Conservation (phyloP, 2,329 filamentous ascomycete genomes). For the Trichocomaceae sp. region DNA sequence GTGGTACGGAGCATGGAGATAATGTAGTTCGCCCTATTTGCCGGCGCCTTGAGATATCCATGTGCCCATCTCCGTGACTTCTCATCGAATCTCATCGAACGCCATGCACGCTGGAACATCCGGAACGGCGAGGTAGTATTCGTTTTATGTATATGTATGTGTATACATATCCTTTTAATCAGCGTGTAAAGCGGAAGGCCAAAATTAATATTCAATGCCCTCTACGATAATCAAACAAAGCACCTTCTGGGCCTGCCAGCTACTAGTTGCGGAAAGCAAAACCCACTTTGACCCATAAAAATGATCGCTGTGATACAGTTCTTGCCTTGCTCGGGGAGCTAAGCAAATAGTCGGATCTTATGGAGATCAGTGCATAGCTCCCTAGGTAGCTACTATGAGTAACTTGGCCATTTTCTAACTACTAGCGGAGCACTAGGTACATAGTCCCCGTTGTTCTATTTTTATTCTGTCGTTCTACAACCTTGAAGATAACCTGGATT, state of each 20-base stretch:
- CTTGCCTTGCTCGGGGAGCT: background rate
- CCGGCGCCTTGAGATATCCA: background rate
- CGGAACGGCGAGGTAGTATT: background rate
- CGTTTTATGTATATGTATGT: too few relatives aligned
- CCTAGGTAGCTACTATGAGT: too few relatives aligned
- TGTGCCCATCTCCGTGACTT: background rate
- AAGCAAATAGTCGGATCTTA: background rate
- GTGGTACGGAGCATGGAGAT: background rate
- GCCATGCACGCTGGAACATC: too few relatives aligned
- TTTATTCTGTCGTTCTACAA: background rate
- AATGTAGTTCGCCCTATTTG: background rate
- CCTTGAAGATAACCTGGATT: background rate
- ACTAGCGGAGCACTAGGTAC: background rate
- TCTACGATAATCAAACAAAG: too few relatives aligned
- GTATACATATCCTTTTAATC: background rate
- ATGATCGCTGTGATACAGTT: background rate
- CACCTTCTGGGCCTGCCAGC: too few relatives aligned
- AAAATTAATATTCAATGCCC: background rate
- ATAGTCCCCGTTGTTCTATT: background rate
- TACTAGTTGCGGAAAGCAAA: too few relatives aligned
- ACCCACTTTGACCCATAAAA: background rate
- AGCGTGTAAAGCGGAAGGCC: background rate
- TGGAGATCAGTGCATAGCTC: background rate
- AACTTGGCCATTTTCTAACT: background rate
- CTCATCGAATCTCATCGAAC: background rate